A percentile compares a stretch with the other conserved stretches of the same genome.
Conservation (phyloP, 768 basidiomycete species). For the Lentinus tigrinus region DNA sequence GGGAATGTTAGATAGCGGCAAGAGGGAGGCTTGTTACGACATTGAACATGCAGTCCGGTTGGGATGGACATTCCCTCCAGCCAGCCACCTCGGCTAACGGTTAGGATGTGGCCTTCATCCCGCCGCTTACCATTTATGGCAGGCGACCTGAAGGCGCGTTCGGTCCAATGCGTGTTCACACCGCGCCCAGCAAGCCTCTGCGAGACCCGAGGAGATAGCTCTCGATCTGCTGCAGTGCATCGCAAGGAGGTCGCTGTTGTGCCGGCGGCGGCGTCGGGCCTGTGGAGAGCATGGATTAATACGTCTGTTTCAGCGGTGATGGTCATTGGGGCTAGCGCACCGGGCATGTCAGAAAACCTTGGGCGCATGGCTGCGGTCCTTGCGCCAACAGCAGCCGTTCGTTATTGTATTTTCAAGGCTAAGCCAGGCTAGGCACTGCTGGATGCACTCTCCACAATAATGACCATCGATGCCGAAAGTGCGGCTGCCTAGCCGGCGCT, state of each 20-base stretch:
- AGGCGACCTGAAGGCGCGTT: background rate
- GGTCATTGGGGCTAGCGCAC: too few species aligned
- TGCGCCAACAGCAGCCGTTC: too few species aligned
- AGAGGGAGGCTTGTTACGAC: slow-evolving; percentile 5
- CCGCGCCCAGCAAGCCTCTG: background rate
- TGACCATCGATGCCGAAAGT: too few species aligned
- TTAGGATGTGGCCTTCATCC: slow-evolving; percentile 5
- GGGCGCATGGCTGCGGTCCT: too few species aligned
- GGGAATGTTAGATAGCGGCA: background rate
- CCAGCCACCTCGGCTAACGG: slow-evolving; percentile 16
- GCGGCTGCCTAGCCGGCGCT: too few species aligned
- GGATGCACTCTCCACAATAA: too few species aligned
- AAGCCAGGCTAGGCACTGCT: too few species aligned
- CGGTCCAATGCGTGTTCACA: background rate
- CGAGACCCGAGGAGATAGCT: background rate
- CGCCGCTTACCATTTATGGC: slow-evolving; percentile 2
- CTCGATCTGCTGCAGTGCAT: background rate
- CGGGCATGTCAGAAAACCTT: too few species aligned
- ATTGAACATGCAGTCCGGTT: background rate
- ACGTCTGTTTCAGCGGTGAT: too few species aligned
- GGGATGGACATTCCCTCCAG: background rate
- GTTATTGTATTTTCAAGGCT: too few species aligned
- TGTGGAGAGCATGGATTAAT: too few species aligned
- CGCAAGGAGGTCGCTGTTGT: background rate
- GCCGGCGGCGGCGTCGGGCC: too few species aligned